Evolutionary conservation across 768 basidiomycete genomes (phyloP).

Genomic region (Phanerodontia chrysosporium): DNA sequence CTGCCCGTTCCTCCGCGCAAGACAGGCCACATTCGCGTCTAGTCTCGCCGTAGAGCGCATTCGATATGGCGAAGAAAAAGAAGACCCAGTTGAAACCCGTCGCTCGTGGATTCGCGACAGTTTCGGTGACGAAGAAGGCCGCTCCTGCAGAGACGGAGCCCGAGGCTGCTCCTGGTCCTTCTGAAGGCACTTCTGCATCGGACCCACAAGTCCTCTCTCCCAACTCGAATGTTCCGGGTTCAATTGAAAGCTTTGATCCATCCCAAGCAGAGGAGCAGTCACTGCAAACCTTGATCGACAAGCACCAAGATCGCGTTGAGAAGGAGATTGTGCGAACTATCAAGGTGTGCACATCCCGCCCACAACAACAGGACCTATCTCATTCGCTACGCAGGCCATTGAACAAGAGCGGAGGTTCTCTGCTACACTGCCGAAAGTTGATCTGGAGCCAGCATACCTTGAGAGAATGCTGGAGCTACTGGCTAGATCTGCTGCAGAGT

Average conservation of each 20-base stretch:
- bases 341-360: constrained; percentile 48
- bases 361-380: not conserved
- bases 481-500: constrained; percentile 26
- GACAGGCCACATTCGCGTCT: not conserved
- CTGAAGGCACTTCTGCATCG: constrained; percentile 18
- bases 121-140: constrained; percentile 77
- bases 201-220: constrained; percentile 17
- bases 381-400: constrained; percentile 50
- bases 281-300: constrained; percentile 74
- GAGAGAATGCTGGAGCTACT: constrained; percentile 58
- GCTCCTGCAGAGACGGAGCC: constrained; percentile 24
- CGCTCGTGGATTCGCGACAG: constrained; percentile 75
- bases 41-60: not conserved
- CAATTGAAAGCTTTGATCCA: constrained; percentile 16
- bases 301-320: constrained; percentile 82
- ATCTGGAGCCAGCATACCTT: constrained; percentile 55
- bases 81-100: constrained; percentile 76
- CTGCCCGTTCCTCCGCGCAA: not conserved
- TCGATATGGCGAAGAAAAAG: constrained; percentile 76
- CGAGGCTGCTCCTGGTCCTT: constrained; percentile 13
- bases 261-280: constrained; percentile 47
- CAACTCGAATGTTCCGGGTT: not conserved
- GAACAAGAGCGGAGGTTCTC: constrained; percentile 79
- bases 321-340: constrained; percentile 71
- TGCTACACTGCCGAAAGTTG: constrained; percentile 54